Percentiles rank a stretch among this genome's conserved stretches.
These are phyloP conservation scores for Camelina hispida DNA, from an alignment of 345 rosid species.

Conservation along the genomic window DNA sequence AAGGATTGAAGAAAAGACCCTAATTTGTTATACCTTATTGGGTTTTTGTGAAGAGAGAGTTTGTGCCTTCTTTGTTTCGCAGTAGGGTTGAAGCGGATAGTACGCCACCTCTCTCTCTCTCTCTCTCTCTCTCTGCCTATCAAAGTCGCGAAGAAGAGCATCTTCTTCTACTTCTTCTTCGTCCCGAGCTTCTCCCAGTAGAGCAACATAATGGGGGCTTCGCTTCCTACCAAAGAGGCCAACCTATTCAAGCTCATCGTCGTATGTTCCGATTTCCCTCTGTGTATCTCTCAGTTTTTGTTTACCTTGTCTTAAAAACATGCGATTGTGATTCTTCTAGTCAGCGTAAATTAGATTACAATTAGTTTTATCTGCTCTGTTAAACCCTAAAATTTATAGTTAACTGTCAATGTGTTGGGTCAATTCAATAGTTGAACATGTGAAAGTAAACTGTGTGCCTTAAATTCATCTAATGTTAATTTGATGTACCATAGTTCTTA, in stretches of 20 bases:
- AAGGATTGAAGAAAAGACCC: constrained; percentile 35
- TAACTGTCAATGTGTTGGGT: constrained; percentile 26
- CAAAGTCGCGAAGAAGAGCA: constrained; percentile 26
- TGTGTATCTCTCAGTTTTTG: constrained; percentile 18
- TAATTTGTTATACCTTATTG: constrained; percentile 35
- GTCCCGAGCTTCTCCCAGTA: constrained; percentile 38
- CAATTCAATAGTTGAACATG: constrained; percentile 29
- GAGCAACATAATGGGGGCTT: constrained; percentile 73
- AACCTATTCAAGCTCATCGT: constrained; percentile 99
- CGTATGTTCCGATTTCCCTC: constrained; percentile 61
- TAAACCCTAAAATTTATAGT: constrained; percentile 38
- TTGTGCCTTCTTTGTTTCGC: constrained; percentile 40
- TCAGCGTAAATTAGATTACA: background rate
- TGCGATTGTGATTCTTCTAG: constrained; percentile 22
- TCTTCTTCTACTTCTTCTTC: constrained; percentile 7
- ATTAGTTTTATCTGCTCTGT: constrained; percentile 9
- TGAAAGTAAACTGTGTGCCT: constrained; percentile 7
- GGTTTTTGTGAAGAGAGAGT: constrained; percentile 8
- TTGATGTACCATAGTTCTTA: constrained; percentile 5
- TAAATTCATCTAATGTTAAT: background rate
- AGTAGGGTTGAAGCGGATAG: constrained; percentile 84
- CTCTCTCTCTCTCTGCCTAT: background rate
- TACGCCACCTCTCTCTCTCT: constrained; percentile 58
- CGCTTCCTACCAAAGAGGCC: constrained; percentile 99
- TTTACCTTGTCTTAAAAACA: background rate